Evolutionary conservation across 345 rosid genomes (phyloP).

Genomic region (Triadica sebifera): DNA sequence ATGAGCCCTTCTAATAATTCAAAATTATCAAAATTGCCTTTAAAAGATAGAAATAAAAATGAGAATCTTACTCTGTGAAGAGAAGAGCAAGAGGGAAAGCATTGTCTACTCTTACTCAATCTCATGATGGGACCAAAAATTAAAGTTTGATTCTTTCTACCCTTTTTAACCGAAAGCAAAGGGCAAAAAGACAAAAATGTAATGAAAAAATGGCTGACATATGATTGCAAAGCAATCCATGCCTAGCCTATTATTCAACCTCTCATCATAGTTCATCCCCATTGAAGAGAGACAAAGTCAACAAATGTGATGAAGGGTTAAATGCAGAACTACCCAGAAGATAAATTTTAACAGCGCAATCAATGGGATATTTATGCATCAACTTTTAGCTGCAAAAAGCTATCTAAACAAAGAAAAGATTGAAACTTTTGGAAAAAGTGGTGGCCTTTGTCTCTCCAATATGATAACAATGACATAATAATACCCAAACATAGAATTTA

Average conservation of each 20-base stretch:
- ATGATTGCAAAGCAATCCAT: slow-evolving; percentile 43
- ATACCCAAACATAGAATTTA: slow-evolving; percentile 17
- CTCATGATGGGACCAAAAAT: slow-evolving; percentile 47
- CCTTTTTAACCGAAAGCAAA: slow-evolving; percentile 40
- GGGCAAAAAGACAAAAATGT: slow-evolving; percentile 18
- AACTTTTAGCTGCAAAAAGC: not conserved
- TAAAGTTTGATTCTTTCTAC: slow-evolving; percentile 27
- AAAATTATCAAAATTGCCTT: not conserved
- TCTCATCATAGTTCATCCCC: slow-evolving; percentile 36
- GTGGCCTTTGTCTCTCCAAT: slow-evolving; percentile 14
- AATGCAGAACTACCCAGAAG: slow-evolving; percentile 16
- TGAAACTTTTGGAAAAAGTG: slow-evolving; percentile 24
- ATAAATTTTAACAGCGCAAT: slow-evolving; percentile 45
- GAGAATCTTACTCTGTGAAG: slow-evolving; percentile 43
- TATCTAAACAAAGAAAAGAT: slow-evolving; percentile 18
- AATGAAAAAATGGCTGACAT: slow-evolving; percentile 9
- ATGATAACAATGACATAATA: slow-evolving; percentile 21
- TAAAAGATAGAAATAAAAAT: slow-evolving; percentile 4
- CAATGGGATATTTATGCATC: slow-evolving; percentile 30
- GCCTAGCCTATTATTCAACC: slow-evolving; percentile 41
- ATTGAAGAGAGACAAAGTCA: slow-evolving; percentile 25
- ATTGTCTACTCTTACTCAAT: slow-evolving; percentile 47
- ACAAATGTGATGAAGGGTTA: not conserved
- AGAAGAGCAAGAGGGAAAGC: slow-evolving; percentile 60
- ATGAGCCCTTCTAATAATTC: slow-evolving; percentile 2